Evolutionary conservation across 208 protist species (phyloP).

Genomic region (Herpetomonas tarakana): DNA sequence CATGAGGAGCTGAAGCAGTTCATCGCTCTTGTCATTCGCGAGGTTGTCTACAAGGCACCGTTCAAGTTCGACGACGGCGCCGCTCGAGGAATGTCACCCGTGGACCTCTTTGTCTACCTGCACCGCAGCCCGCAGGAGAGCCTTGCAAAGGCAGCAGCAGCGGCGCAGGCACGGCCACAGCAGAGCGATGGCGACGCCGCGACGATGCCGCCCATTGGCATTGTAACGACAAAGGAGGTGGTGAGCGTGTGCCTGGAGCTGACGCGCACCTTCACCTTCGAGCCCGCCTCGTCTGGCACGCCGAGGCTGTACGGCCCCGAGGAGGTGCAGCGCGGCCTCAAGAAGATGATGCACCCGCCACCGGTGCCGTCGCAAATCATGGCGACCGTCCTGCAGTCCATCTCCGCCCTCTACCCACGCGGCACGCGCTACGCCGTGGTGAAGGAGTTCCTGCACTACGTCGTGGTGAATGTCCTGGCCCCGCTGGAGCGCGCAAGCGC

Average conservation of each 20-base stretch:
- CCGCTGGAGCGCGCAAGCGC: slow-evolving; percentile 48
- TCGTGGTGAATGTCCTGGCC: slow-evolving; percentile 47
- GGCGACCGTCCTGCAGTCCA: slow-evolving; percentile 59
- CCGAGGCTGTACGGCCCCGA: slow-evolving; percentile 41
- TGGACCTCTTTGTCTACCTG: slow-evolving; percentile 66
- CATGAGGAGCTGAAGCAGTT: slow-evolving; percentile 37
- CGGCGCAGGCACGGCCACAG: slow-evolving; percentile 7
- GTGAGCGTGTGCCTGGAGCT: slow-evolving; percentile 58
- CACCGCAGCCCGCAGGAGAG: slow-evolving; percentile 54
- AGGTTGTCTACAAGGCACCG: slow-evolving; percentile 54
- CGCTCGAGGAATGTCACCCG: slow-evolving; percentile 46
- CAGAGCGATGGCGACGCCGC: neutral
- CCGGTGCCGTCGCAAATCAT: slow-evolving; percentile 76
- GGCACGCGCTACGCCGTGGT: slow-evolving; percentile 4
- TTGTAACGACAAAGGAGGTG: slow-evolving; percentile 58
- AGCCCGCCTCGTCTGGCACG: slow-evolving; percentile 27
- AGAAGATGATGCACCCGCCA: slow-evolving; percentile 38
- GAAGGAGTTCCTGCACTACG: slow-evolving; percentile 45
- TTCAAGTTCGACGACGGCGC: slow-evolving; percentile 33
- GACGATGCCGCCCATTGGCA: slow-evolving; percentile 42
- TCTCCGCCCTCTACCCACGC: slow-evolving; percentile 24
- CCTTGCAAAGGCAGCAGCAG: slow-evolving; percentile 2
- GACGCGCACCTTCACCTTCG: slow-evolving; percentile 55
- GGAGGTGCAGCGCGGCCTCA: slow-evolving; percentile 53
- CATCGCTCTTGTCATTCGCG: slow-evolving; percentile 41